A percentile compares a stretch with the other conserved stretches of the same genome.
Conservation (phyloP, 2,329 filamentous ascomycete species). For the Fusarium musae region DNA sequence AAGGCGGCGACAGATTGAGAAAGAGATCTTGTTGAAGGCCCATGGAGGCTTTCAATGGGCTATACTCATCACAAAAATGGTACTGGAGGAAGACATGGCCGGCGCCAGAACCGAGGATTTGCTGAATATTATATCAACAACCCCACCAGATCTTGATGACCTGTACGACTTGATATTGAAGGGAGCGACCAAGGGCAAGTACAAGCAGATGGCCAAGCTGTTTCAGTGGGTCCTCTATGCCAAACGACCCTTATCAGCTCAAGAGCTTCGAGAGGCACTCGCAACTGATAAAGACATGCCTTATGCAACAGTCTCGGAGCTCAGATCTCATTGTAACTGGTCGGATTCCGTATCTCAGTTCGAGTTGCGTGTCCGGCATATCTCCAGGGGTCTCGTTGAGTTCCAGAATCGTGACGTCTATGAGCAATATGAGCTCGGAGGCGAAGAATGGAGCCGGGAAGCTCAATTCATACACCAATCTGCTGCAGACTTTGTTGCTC, state of each 20-base stretch:
- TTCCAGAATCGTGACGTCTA: background rate
- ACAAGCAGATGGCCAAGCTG: background rate
- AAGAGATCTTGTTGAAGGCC: background rate
- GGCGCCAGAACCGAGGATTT: background rate
- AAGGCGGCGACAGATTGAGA: background rate
- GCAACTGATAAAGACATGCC: background rate
- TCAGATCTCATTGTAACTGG: rapidly evolving
- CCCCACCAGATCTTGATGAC: rapidly evolving
- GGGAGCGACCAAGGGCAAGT: rapidly evolving
- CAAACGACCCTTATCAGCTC: background rate
- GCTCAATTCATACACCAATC: conserved; percentile 4
- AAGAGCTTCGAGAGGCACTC: background rate
- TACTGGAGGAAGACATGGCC: background rate
- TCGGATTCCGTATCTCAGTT: rapidly evolving
- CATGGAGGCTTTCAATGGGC: background rate
- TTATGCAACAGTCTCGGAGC: rapidly evolving
- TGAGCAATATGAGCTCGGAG: background rate
- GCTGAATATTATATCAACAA: background rate
- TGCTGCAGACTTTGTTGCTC: background rate
- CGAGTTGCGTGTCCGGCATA: background rate
- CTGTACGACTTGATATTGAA: background rate
- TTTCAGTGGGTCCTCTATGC: background rate
- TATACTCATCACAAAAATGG: background rate
- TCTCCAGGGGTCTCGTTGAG: background rate
- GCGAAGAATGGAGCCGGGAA: background rate